Base-by-base conservation (phyloP, 805 yeast species). In the Candida odintsovae region DNA sequence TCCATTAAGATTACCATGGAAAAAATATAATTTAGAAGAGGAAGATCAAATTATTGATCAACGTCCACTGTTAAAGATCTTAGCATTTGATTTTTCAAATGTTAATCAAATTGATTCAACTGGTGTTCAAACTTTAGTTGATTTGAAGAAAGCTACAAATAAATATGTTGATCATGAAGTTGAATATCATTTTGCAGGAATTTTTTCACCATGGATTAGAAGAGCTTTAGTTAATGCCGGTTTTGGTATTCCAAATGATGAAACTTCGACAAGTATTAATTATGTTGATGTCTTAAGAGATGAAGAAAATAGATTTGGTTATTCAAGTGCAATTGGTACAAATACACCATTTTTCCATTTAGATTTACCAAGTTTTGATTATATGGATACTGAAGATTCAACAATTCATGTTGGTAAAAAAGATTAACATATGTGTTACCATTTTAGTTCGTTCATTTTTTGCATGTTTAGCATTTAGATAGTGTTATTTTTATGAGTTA, bases 151-250 rank as follows among this genome's bases (percentile, higher is more conserved):
- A 55, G 81, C 89, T 15, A 65, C 89, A 41, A 80, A 82, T 65
- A 75, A 70, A 47, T 87, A 86, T 58, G 84, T 94, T 16, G 90
- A 87, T 61, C 72, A 84, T 48, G 89, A 85, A 54, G 90, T 89
- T 48, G 97, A 90, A 66, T 82, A 83, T 68, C 97, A 90, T 66
- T 90, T 90, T 64, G 78, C 86, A 11, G 95, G 96, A 22, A 79
- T 90, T 28, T 68, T 86, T 40, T 82, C 86, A 46, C 90, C 92
- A 10, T 90, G 97, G 97, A 78, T 86, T 45, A 80, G 87, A 58
- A 77, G 92, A 59, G 85, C 84, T 6, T 75, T 90, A 54, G 62
- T 84, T 39, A 77, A 80, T 55, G 82, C 82, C 47, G 95, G 95
- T 1, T 89, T 89, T 67, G 95, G 96, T 41, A 69, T 77, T 18